Conservation (phyloP, 2,329 filamentous ascomycete genomes). For the Aspergillus hortae region DNA sequence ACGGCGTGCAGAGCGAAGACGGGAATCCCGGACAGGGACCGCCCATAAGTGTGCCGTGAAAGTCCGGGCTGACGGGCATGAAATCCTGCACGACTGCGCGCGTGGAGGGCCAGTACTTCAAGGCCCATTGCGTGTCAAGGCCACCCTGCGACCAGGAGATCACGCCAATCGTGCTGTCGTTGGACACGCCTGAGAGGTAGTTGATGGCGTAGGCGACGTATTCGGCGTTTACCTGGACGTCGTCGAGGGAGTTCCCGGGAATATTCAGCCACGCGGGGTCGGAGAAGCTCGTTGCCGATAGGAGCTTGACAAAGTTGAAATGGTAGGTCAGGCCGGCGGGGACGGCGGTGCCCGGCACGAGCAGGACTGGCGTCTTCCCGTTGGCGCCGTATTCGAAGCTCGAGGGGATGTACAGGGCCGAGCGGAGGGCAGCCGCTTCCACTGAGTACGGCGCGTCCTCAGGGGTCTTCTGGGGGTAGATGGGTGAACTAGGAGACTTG, state of each 20-base stretch:
- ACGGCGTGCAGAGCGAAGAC: conserved; percentile 35
- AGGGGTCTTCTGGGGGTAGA: background rate
- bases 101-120: conserved; percentile 56
- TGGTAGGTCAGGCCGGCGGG: conserved; percentile 45
- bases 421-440: conserved; percentile 42
- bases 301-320: conserved; percentile 48
- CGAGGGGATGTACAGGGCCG: conserved; percentile 50
- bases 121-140: conserved; percentile 52
- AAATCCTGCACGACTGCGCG: conserved; percentile 44
- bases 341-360: conserved; percentile 51
- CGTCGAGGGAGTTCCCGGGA: conserved; percentile 44
- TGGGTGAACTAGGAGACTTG: background rate
- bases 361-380: conserved; percentile 45
- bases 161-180: conserved; percentile 37
- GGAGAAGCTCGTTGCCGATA: conserved; percentile 39
- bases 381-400: conserved; percentile 46
- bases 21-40: conserved; percentile 30
- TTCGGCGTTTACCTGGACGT: conserved; percentile 51
- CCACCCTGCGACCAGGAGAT: conserved; percentile 54
- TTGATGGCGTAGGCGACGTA: conserved; percentile 57
- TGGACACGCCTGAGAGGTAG: conserved; percentile 17
- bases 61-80: conserved; percentile 51
- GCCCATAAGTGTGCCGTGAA: conserved; percentile 34
- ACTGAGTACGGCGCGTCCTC: background rate
- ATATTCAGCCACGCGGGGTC: conserved; percentile 56